A percentile compares a stretch with the other conserved stretches of the same genome.
Evolutionary conservation across 2,329 filamentous ascomycete species (phyloP).

Genomic region (Pseudocercospora pini-densiflorae): DNA sequence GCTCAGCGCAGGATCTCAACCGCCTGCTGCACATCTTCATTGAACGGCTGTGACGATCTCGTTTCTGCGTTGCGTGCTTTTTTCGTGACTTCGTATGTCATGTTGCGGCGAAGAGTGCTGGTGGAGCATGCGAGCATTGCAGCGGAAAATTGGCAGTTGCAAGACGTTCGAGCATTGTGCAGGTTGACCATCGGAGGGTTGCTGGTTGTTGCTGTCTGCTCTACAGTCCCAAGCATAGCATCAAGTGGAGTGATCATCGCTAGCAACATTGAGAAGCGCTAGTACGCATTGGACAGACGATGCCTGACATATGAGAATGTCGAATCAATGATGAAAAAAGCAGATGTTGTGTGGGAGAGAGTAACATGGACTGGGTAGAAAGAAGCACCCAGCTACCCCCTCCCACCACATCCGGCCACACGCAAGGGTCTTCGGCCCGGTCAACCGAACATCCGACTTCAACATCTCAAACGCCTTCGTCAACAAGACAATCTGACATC

Average conservation of each 20-base stretch:
- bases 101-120: neutral
- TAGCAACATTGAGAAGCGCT: neutral
- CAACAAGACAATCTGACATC: neutral
- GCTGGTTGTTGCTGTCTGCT: neutral
- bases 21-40: neutral
- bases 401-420: neutral
- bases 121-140: neutral
- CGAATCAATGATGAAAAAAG: neutral
- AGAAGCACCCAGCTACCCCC: neutral
- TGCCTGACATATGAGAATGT: neutral
- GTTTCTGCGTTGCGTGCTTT: neutral
- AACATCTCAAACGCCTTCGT: neutral
- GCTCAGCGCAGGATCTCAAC: neutral
- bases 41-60: neutral
- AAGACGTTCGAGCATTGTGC: neutral
- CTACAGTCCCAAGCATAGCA: neutral
- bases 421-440: neutral
- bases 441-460: neutral
- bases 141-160: neutral
- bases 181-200: neutral
- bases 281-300: neutral
- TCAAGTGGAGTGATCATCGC: neutral
- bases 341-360: neutral
- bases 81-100: too few species aligned
- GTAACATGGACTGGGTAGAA: neutral